Evolutionary conservation across 2,329 filamentous ascomycete species (phyloP).

Genomic region (Aureobasidium sp.): DNA sequence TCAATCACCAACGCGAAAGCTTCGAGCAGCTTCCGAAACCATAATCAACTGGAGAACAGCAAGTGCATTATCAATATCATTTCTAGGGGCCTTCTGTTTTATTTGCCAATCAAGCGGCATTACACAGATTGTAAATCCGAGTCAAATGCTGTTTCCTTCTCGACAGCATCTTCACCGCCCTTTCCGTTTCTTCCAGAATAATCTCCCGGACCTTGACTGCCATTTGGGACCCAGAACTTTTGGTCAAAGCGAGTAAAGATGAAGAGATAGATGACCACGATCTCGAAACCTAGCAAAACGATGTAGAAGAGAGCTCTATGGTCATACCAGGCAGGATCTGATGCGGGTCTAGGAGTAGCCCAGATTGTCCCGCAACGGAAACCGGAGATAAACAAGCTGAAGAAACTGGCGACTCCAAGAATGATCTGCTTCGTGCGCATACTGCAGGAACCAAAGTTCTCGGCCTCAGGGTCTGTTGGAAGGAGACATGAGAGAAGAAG

Average conservation of each 20-base stretch:
- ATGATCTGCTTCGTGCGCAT: slow-evolving; percentile 20
- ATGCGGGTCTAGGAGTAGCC: slow-evolving; percentile 20
- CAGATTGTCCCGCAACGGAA: slow-evolving; percentile 26
- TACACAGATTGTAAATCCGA: not conserved
- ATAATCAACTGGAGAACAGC: too few relatives aligned
- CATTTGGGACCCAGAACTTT: slow-evolving; percentile 24
- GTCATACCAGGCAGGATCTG: slow-evolving; percentile 27
- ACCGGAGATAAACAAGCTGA: slow-evolving; percentile 21
- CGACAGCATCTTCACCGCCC: too few relatives aligned
- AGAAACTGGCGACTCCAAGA: slow-evolving; percentile 17
- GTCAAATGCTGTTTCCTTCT: not conserved
- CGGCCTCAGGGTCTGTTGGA: slow-evolving; percentile 13
- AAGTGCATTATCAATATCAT: not conserved
- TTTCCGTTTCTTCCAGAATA: not conserved
- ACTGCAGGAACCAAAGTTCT: slow-evolving; percentile 19
- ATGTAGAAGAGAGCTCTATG: slow-evolving; percentile 25
- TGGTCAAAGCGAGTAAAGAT: slow-evolving; percentile 22
- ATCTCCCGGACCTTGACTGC: not conserved
- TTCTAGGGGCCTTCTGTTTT: not conserved
- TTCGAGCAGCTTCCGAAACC: too few relatives aligned
- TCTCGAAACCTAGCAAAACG: slow-evolving; percentile 25
- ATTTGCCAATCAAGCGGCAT: not conserved
- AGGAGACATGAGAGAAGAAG: slow-evolving; percentile 21
- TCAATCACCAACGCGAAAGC: too few relatives aligned
- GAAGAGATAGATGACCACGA: slow-evolving; percentile 25